A percentile compares a stretch with the other conserved stretches of the same genome.
Conservation (phyloP, 139 green algal species). For the Ostreobium quekettii region DNA sequence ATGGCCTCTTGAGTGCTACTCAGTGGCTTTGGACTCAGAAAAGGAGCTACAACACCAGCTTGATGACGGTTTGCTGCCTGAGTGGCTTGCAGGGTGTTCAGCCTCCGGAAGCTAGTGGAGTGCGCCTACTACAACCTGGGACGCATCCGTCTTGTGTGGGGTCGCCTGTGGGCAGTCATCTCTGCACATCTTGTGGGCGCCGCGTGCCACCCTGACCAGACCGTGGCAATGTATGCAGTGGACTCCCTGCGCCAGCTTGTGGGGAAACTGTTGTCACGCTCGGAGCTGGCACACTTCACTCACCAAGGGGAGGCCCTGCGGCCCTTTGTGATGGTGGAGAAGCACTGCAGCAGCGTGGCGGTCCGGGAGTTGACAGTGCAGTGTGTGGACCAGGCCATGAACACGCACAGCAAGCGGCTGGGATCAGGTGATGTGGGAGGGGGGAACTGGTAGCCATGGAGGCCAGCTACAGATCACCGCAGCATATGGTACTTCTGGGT, state of each 20-base stretch:
- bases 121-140: conserved; percentile 70
- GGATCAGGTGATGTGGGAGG: conserved; percentile 50
- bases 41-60: neutral
- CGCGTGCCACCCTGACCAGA: conserved; percentile 53
- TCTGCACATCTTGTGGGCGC: conserved; percentile 71
- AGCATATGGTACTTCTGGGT: too few species aligned
- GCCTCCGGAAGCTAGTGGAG: conserved; percentile 54
- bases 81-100: conserved; percentile 10
- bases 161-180: conserved; percentile 72
- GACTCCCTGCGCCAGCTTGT: conserved; percentile 65
- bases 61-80: conserved; percentile 10
- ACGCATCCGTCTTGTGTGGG: conserved; percentile 82
- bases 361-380: conserved; percentile 73
- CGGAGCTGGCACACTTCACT: conserved; percentile 74
- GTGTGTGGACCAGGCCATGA: conserved; percentile 48
- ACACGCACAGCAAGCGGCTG: conserved; percentile 32
- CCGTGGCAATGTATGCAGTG: conserved; percentile 63
- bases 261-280: conserved; percentile 56
- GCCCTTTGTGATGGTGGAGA: conserved; percentile 81
- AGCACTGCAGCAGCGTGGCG: conserved; percentile 46
- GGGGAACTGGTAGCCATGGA: too few species aligned
- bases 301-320: conserved; percentile 73
- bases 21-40: too few species aligned
- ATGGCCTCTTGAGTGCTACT: too few species aligned
- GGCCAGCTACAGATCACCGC: too few species aligned